These are phyloP conservation scores for Trichoderma citrinoviride DNA, from an alignment of 2,329 filamentous ascomycete genomes.

Conservation along the genomic window DNA sequence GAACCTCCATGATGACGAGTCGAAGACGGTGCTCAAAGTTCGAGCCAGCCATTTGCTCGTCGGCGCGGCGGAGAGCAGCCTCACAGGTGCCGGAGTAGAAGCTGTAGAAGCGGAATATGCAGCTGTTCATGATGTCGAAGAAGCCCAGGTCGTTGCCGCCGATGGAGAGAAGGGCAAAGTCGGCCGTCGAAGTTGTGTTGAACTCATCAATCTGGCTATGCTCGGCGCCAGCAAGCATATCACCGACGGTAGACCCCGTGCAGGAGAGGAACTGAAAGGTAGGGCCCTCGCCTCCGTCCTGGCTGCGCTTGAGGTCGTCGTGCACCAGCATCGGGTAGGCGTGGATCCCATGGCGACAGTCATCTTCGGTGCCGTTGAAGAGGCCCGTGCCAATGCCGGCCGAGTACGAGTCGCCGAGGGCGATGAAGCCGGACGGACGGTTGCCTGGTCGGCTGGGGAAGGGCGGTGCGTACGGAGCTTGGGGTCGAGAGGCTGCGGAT, in stretches of 20 bases:
- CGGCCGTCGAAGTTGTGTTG: constrained; percentile 37
- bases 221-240: constrained; percentile 39
- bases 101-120: constrained; percentile 50
- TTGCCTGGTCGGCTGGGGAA: constrained; percentile 21
- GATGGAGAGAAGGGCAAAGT: constrained; percentile 47
- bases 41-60: constrained; percentile 34
- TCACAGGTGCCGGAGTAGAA: constrained; percentile 48
- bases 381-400: constrained; percentile 47
- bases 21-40: constrained; percentile 41
- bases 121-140: constrained; percentile 50
- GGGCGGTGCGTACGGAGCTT: not conserved
- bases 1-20: constrained; percentile 43
- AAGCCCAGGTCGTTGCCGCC: constrained; percentile 51
- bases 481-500: constrained; percentile 9
- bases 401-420: constrained; percentile 48
- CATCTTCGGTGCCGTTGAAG: constrained; percentile 40
- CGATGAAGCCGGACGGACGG: constrained; percentile 37
- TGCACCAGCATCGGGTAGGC: constrained; percentile 44
- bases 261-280: constrained; percentile 48
- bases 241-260: constrained; percentile 43
- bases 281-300: constrained; percentile 9
- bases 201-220: constrained; percentile 44
- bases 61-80: constrained; percentile 38
- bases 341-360: constrained; percentile 43
- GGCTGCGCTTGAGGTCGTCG: constrained; percentile 33